Conservation (phyloP, 1,284 basidiomycete genomes). For the Coniferiporia sulphurascens region DNA sequence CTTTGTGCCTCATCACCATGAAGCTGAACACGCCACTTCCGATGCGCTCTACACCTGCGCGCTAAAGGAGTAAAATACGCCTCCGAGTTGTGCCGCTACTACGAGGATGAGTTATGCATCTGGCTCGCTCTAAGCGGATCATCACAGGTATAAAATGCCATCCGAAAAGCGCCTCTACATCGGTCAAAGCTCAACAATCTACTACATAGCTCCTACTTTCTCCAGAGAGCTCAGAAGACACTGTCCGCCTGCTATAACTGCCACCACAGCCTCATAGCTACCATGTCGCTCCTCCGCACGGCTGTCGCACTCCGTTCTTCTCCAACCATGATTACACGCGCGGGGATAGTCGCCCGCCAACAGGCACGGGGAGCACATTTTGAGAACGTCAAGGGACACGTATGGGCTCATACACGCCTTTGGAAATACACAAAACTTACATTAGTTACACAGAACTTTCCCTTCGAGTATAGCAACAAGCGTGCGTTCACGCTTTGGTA, state of each 20-base stretch:
- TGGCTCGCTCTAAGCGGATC: background rate
- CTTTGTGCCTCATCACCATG: background rate
- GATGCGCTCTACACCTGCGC: background rate
- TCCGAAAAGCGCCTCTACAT: background rate
- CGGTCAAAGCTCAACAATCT: background rate
- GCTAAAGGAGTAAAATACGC: background rate
- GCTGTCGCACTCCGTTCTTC: constrained; percentile 3
- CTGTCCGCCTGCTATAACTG: background rate
- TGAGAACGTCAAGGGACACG: constrained; percentile 10
- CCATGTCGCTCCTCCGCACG: constrained; percentile 12
- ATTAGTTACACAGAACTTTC: constrained; percentile 7
- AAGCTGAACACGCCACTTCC: background rate
- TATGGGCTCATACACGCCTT: constrained; percentile 1
- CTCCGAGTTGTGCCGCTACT: background rate
- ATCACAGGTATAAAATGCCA: background rate
- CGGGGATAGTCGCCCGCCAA: background rate
- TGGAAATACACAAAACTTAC: background rate
- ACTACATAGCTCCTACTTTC: background rate
- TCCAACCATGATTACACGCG: background rate
- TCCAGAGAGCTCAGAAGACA: background rate
- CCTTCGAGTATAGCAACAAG: constrained; percentile 13
- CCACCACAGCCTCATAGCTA: background rate
- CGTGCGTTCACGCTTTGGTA: constrained; percentile 8
- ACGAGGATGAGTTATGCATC: background rate
- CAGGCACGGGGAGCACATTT: constrained; percentile 10